Conservation (phyloP, 306 rosid genomes). For the Malus orientalis region DNA sequence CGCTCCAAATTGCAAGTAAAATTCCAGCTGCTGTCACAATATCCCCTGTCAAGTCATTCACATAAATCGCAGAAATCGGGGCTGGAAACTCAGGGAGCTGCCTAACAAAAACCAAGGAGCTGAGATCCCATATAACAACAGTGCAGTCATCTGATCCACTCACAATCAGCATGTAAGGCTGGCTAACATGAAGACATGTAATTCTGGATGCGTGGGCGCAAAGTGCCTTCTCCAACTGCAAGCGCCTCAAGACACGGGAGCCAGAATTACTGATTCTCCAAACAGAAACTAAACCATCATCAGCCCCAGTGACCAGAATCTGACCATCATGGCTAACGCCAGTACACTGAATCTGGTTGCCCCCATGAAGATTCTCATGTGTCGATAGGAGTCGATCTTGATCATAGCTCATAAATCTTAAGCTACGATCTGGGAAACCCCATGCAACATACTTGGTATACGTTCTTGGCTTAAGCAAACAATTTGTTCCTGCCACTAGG, state of each 20-base stretch:
- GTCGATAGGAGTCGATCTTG: conserved; percentile 92
- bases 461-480: conserved; percentile 84
- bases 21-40: conserved; percentile 96
- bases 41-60: conserved; percentile 93
- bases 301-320: conserved; percentile 90
- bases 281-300: conserved; percentile 85
- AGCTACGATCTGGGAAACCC: conserved; percentile 97
- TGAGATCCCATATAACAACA: conserved; percentile 92
- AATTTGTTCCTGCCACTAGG: conserved; percentile 68
- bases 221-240: conserved; percentile 91
- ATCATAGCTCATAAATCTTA: conserved; percentile 89
- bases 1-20: conserved; percentile 89
- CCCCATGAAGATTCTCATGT: conserved; percentile 93
- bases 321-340: conserved; percentile 87
- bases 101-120: conserved; percentile 83
- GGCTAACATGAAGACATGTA: conserved; percentile 91
- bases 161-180: conserved; percentile 95
- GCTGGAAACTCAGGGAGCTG: conserved; percentile 96
- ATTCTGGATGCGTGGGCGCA: conserved; percentile 77
- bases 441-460: conserved; percentile 87
- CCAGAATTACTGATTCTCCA: conserved; percentile 78
- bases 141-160: conserved; percentile 98
- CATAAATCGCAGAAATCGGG: conserved; percentile 73
- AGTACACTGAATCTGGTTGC: conserved; percentile 82
- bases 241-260: conserved; percentile 49